Base-by-base conservation (phyloP, 1,139 yeast genomes). In the Suhomyces wounanorum region DNA sequence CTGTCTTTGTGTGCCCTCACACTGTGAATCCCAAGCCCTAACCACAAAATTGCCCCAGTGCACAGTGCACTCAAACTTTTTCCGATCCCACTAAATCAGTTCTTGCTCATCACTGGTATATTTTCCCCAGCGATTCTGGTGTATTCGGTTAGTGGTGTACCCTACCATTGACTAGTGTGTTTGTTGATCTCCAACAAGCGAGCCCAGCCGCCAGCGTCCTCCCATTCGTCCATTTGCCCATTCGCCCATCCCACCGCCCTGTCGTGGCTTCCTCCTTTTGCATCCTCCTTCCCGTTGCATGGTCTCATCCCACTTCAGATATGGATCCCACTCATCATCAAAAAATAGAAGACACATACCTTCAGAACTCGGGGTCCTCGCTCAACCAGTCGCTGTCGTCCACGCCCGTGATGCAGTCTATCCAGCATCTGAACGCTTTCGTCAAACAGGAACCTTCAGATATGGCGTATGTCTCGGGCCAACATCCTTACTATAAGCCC, bases 291-390 rank as follows among this genome's bases (percentile, higher is more conserved):
- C 23, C 23, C 25, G 16, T 26, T 28, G 38, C 13, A 41, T 41
- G 44, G 44, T 28, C 42, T 39, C 42, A 23, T 39, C 42, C 42
- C 35, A 23, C 30, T 14, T 28, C 21, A 26, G 18, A 16, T 33
- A 51, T 50, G 52, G 50, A 47, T 35, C 51, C 49, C 28, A 14
- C 41, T 21, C 49, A 46, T 17, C 56, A 43, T 33, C 60, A 54
- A 37, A 56, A 57, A 45, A 43, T 48, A 21, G 56, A 53, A 36
- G 56, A 52, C 30, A 30, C 54, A 31, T 53, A 53, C 48, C 43
- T 45, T 28, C 44, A 48, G 44, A 42, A 31, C 41, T 44, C 49
- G 38, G 40, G 31, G 23, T 21, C 44, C 31, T 9, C 37, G 40
- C 17, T 44, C 28, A 25, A 16, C 37, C 45, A 16, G 38, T 35